Conservation (phyloP, 768 basidiomycete genomes). For the Cystobasidiopsis lactophilus region DNA sequence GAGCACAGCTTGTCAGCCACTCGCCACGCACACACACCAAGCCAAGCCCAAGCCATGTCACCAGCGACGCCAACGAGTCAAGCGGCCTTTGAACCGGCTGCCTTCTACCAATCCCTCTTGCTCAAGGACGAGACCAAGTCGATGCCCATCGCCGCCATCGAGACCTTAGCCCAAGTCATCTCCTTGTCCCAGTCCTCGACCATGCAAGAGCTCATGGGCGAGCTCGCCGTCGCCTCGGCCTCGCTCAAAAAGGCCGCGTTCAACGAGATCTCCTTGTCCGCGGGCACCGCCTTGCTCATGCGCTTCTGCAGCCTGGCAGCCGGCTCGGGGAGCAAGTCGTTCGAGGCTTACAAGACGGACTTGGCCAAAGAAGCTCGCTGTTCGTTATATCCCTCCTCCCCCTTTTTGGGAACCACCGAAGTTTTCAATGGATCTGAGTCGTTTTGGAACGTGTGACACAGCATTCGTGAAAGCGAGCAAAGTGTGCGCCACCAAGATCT, state of each 20-base stretch:
- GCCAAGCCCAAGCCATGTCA: no score
- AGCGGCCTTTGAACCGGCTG: no score
- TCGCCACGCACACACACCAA: no score
- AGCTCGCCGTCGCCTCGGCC: slow-evolving; percentile 51
- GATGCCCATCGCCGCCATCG: slow-evolving; percentile 18
- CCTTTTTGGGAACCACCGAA: no score
- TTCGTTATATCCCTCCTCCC: no score
- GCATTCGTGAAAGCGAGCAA: slow-evolving; percentile 41
- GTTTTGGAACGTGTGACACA: no score
- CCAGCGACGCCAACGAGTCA: no score
- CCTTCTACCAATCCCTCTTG: slow-evolving; percentile 1
- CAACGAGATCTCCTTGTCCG: slow-evolving; percentile 62
- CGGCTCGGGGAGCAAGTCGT: slow-evolving; percentile 39
- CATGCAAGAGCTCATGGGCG: slow-evolving; percentile 77
- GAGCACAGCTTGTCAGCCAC: no score
- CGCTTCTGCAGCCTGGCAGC: slow-evolving; percentile 45
- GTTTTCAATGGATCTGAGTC: no score
- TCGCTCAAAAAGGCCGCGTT: slow-evolving; percentile 39
- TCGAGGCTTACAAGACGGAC: slow-evolving; percentile 25
- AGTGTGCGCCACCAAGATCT: slow-evolving; percentile 64
- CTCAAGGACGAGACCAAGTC: slow-evolving; percentile 5
- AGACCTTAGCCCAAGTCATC: slow-evolving; percentile 15
- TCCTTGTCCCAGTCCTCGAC: slow-evolving; percentile 42
- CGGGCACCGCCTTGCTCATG: slow-evolving; percentile 78
- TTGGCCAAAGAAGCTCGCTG: slow-evolving; percentile 15